These are phyloP conservation scores for Puccinia novopanici DNA, from an alignment of 1,284 basidiomycete species.

Conservation along the genomic window DNA sequence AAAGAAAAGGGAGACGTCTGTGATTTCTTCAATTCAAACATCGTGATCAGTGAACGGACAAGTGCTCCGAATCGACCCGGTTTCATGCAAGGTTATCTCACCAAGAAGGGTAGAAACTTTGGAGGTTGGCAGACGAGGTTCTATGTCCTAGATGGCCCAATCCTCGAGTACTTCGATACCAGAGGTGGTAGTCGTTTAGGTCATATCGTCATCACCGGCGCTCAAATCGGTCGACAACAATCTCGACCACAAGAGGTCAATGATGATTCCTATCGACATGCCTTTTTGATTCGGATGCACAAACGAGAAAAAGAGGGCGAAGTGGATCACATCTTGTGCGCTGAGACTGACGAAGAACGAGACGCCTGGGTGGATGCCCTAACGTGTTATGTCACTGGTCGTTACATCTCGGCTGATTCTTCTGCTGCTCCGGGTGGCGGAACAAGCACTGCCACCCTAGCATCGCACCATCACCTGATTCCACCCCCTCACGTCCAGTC, in stretches of 20 bases:
- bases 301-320: constrained; percentile 71
- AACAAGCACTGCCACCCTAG: no score
- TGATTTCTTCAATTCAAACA: constrained; percentile 74
- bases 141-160: constrained; percentile 78
- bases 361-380: constrained; percentile 94
- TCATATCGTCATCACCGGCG: constrained; percentile 68
- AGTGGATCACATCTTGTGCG: constrained; percentile 86
- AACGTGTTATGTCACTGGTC: constrained; percentile 67
- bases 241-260: constrained; percentile 59
- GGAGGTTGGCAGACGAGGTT: constrained; percentile 93
- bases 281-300: constrained; percentile 90
- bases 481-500: constrained; percentile 2
- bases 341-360: constrained; percentile 87
- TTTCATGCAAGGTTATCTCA: constrained; percentile 94
- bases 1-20: constrained; percentile 87
- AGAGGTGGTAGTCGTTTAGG: constrained; percentile 58
- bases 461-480: constrained; percentile 3
- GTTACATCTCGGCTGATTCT: constrained; percentile 53
- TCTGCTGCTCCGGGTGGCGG: no score
- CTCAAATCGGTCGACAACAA: constrained; percentile 79
- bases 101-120: constrained; percentile 94
- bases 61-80: constrained; percentile 65
- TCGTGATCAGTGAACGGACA: constrained; percentile 67
- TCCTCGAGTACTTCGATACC: constrained; percentile 90
- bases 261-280: constrained; percentile 91